Conservation (phyloP, 352 stramenopile species). For the Pythium plurisporium region DNA sequence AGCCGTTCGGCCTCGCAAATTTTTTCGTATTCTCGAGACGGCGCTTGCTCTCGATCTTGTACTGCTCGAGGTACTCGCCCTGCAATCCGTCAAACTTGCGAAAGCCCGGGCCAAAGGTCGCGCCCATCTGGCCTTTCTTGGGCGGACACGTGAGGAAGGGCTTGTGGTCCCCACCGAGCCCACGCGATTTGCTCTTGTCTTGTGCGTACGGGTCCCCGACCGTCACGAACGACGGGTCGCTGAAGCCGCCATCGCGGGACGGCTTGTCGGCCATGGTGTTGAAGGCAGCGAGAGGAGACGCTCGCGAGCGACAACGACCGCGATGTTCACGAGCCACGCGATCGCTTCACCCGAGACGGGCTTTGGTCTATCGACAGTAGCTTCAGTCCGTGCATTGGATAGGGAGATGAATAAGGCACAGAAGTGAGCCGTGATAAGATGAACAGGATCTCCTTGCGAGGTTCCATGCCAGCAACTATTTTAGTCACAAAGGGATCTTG, state of each 20-base stretch:
- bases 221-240: constrained; percentile 58
- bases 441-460: too few species aligned
- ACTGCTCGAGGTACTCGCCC: constrained; percentile 60
- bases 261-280: constrained; percentile 28
- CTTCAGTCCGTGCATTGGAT: too few species aligned
- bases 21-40: constrained; percentile 70
- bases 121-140: constrained; percentile 55
- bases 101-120: constrained; percentile 57
- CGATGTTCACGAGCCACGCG: too few species aligned
- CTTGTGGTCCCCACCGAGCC: constrained; percentile 52
- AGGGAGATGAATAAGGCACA: too few species aligned
- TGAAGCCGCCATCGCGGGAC: constrained; percentile 72
- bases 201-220: constrained; percentile 58
- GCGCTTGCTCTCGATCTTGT: constrained; percentile 63
- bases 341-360: too few species aligned
- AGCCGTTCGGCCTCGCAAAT: constrained; percentile 67
- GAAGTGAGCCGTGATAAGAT: too few species aligned
- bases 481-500: constrained; percentile 3
- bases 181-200: constrained; percentile 43
- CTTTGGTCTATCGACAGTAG: too few species aligned
- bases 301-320: too few species aligned
- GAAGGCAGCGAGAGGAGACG: neutral
- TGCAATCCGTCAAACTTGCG: constrained; percentile 59
- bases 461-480: too few species aligned
- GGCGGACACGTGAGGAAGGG: constrained; percentile 68